Percentiles rank a stretch among this genome's conserved stretches.
phyloP scores from a whole-genome alignment of 108 stramenopile species.

The Aurantiochytrium sp. region DNA sequence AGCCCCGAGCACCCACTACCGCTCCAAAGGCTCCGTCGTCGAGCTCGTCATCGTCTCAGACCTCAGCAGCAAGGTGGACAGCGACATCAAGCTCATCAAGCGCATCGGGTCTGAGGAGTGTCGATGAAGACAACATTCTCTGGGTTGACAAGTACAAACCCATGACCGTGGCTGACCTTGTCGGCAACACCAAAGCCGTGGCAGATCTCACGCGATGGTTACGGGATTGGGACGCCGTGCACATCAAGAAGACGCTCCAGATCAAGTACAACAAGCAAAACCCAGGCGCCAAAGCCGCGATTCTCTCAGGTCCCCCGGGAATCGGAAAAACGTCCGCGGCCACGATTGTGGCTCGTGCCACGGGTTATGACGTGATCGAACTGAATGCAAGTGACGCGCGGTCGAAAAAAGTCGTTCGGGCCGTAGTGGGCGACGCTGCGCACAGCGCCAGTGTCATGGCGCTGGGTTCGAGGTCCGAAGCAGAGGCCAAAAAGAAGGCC shows the following conservation, averaged over 20 bases:
- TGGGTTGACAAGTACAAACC: conserved; percentile 93
- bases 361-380: conserved; percentile 81
- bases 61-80: neutral
- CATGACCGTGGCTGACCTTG: conserved; percentile 47
- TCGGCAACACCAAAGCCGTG: conserved; percentile 66
- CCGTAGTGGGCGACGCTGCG: neutral
- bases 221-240: conserved; percentile 60
- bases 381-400: conserved; percentile 92
- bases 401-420: conserved; percentile 66
- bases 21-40: neutral
- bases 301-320: conserved; percentile 91
- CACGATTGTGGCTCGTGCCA: conserved; percentile 65
- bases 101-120: too few relatives aligned
- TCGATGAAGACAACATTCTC: conserved; percentile 42
- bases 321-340: conserved; percentile 91
- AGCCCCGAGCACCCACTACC: neutral
- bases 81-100: neutral
- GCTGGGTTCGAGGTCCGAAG: neutral
- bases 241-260: conserved; percentile 13
- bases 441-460: neutral
- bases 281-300: conserved; percentile 69
- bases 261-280: conserved; percentile 37
- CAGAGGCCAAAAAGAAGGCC: neutral
- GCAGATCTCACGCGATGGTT: conserved; percentile 59
- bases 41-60: conserved; percentile 18